Evolutionary conservation across 148 eudicot genomes (phyloP).

Genomic region (Spergularia bocconei): DNA sequence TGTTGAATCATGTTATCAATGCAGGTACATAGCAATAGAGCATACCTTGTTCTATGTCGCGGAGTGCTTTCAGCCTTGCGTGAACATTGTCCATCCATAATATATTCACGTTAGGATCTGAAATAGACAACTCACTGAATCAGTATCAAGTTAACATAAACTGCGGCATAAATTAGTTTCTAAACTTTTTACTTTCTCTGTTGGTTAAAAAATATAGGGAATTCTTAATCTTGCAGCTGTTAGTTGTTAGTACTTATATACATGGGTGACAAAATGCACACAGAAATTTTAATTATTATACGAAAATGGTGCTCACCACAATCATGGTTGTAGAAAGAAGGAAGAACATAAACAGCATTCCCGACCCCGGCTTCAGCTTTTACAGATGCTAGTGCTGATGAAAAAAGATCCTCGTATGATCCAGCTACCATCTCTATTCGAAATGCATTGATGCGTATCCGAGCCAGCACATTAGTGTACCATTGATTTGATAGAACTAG

Average conservation of each 20-base stretch:
- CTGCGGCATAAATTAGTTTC: background rate
- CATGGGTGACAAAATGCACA: background rate
- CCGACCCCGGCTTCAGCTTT: constrained; percentile 88
- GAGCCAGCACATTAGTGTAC: constrained; percentile 76
- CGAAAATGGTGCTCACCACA: constrained; percentile 57
- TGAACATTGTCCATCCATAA: constrained; percentile 77
- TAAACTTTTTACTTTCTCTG: too few species aligned
- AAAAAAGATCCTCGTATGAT: constrained; percentile 63
- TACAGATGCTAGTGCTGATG: constrained; percentile 68
- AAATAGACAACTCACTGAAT: constrained; percentile 18
- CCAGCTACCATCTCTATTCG: constrained; percentile 72
- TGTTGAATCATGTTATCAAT: background rate
- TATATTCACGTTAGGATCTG: constrained; percentile 94
- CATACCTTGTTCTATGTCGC: constrained; percentile 84
- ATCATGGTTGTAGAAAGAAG: constrained; percentile 93
- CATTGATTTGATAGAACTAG: constrained; percentile 81
- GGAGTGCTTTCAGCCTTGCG: constrained; percentile 73
- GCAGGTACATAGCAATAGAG: background rate
- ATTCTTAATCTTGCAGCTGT: too few species aligned
- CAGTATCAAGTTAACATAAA: background rate
- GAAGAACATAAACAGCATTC: constrained; percentile 91
- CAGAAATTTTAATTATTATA: background rate
- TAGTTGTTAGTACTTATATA: background rate
- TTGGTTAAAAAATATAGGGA: too few species aligned
- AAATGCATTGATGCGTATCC: constrained; percentile 87